phyloP scores from a whole-genome alignment of 1,139 yeast species.

The Candida albicans region DNA sequence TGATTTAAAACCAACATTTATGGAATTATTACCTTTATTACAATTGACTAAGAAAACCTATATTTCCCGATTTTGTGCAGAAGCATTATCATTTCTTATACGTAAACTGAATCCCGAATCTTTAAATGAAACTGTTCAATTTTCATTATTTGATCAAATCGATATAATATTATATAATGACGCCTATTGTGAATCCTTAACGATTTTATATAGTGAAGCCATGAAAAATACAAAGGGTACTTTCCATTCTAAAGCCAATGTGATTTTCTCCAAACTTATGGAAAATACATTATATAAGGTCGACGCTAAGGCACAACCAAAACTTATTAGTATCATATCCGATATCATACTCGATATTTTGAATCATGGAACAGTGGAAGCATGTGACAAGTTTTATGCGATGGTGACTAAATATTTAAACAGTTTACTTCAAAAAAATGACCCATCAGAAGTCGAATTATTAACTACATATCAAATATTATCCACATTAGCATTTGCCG shows the following conservation, averaged over 20 bases:
- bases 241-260: slow-evolving; percentile 68
- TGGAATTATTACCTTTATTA: slow-evolving; percentile 64
- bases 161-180: slow-evolving; percentile 31
- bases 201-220: slow-evolving; percentile 69
- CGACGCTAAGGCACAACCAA: slow-evolving; percentile 13
- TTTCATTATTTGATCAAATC: slow-evolving; percentile 50
- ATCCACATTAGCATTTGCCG: slow-evolving; percentile 56
- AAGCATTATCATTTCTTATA: slow-evolving; percentile 80
- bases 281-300: slow-evolving; percentile 30
- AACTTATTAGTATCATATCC: slow-evolving; percentile 45
- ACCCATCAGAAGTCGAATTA: slow-evolving; percentile 11
- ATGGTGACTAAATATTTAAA: slow-evolving; percentile 30
- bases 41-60: slow-evolving; percentile 54
- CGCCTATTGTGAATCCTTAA: slow-evolving; percentile 56
- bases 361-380: slow-evolving; percentile 58
- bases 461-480: slow-evolving; percentile 30
- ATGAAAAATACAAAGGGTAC: slow-evolving; percentile 70
- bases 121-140: slow-evolving; percentile 47
- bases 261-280: slow-evolving; percentile 48
- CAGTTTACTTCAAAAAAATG: slow-evolving; percentile 13
- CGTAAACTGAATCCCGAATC: slow-evolving; percentile 61
- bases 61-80: slow-evolving; percentile 83
- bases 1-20: slow-evolving; percentile 69
- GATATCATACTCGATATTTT: slow-evolving; percentile 63
- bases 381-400: slow-evolving; percentile 49